Base-by-base conservation (phyloP, 768 basidiomycete species). In the Collybia sordida region DNA sequence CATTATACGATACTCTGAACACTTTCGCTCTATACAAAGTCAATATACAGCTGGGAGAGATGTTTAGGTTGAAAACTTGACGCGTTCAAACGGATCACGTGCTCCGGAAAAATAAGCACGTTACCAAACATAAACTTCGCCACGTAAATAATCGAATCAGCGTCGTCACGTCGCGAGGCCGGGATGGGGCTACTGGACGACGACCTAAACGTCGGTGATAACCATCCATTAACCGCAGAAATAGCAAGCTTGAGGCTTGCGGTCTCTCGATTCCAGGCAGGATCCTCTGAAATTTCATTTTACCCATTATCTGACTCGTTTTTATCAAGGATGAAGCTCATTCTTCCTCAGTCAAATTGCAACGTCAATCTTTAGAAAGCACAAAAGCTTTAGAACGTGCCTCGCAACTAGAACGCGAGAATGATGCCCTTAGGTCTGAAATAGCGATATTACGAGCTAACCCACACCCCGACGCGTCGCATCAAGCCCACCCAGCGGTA, bases 261-360 rank as follows among this genome's bases (percentile, higher is more conserved):
- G 1, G 70, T 79, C 2, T 68, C 69, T 31, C 73, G 71, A 12
- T 80, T 79, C 51, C 81, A 82, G 77, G 80, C 75, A 60, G 56
- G 62, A 44, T 44, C 31, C 40, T 50, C 44, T 43, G 53, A 31
- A 28, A 49, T 45, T 42, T 17, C 31, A 21, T 31, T 53, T 40
- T 40, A 47, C 44, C n/a, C 39, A 40, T 40, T 41, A 49, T 48
- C 56, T 56, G 42, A 53, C 53, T 34, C 41, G 24, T 36, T 45
- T 48, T 38, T 51, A 39, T 47, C 45, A 58, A 90, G 88, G 82
- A 88, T 65, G 88, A 90, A 68, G 80, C 85, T 4, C 81, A 88
- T 58, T 60, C 69, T 25, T 73, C 82, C n/a, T 76, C 85, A 3
- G 66, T 88, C 36, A 87, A 82, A 58, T 75, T 90, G 2, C 88